A percentile compares a stretch with the other conserved stretches of the same genome.
These are phyloP conservation scores for Tephrocybe sp. DNA, from an alignment of 768 basidiomycete species.

Conservation along the genomic window DNA sequence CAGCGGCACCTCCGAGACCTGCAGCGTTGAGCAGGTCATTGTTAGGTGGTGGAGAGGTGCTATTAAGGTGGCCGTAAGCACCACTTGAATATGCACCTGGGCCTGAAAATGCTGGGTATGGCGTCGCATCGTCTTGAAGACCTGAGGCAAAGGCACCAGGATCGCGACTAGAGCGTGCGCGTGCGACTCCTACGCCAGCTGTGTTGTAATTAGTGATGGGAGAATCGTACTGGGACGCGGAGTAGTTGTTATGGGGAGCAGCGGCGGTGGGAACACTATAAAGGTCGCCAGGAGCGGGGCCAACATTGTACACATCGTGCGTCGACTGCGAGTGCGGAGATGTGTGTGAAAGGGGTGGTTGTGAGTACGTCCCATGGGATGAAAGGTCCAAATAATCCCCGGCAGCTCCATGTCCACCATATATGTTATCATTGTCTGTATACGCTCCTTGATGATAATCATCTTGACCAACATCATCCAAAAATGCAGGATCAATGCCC, in stretches of 20 bases:
- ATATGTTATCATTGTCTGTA: constrained; percentile 14
- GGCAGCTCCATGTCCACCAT: not conserved
- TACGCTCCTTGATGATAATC: constrained; percentile 23
- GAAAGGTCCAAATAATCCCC: constrained; percentile 20
- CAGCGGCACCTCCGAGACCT: constrained; percentile 12
- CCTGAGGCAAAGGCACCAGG: constrained; percentile 29
- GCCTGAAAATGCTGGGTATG: constrained; percentile 39
- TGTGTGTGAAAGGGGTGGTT: constrained; percentile 40
- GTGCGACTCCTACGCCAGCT: constrained; percentile 43
- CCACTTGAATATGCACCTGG: constrained; percentile 16
- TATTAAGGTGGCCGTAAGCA: not conserved
- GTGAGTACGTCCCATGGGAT: constrained; percentile 50
- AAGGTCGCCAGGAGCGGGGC: constrained; percentile 28
- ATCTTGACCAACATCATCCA: constrained; percentile 48
- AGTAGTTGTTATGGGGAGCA: constrained; percentile 10
- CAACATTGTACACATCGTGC: constrained; percentile 46
- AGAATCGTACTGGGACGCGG: constrained; percentile 1
- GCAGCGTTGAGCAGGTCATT: constrained; percentile 21
- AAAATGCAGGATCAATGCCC: constrained; percentile 52
- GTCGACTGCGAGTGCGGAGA: constrained; percentile 24
- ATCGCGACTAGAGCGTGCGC: constrained; percentile 36
- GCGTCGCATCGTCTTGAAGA: constrained; percentile 34
- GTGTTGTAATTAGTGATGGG: no score
- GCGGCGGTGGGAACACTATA: constrained; percentile 23
- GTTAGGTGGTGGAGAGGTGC: not conserved